phyloP scores from a whole-genome alignment of 2,329 filamentous ascomycete species.

The Beauveria rudraprayagi region DNA sequence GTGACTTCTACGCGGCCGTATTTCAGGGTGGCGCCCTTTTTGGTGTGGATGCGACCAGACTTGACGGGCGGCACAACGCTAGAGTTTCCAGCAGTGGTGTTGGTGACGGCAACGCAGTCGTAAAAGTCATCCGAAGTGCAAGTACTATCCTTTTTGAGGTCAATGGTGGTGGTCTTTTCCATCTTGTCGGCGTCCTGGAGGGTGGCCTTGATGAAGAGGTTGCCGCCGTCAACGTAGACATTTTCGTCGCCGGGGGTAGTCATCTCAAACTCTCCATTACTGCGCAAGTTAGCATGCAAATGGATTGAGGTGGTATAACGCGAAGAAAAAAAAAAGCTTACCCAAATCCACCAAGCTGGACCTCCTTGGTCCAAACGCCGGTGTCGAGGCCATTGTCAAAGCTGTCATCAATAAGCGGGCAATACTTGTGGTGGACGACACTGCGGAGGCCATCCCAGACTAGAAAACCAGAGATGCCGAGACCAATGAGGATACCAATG shows the following conservation, averaged over 20 bases:
- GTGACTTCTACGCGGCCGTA: constrained; percentile 76
- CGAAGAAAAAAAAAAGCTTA: constrained; percentile 33
- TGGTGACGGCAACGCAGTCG: constrained; percentile 62
- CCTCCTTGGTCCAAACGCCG: constrained; percentile 64
- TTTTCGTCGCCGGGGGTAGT: constrained; percentile 68
- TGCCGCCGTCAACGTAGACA: constrained; percentile 60
- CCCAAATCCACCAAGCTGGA: constrained; percentile 69
- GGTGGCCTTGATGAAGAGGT: constrained; percentile 68
- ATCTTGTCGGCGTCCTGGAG: constrained; percentile 62
- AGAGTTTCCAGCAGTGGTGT: constrained; percentile 60
- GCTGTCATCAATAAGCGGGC: constrained; percentile 56
- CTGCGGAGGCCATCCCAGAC: constrained; percentile 67
- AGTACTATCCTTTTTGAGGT: constrained; percentile 56
- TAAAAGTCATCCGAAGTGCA: constrained; percentile 55
- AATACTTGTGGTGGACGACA: constrained; percentile 69
- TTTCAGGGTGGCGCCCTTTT: constrained; percentile 60
- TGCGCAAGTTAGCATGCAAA: constrained; percentile 21
- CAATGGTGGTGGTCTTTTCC: constrained; percentile 56
- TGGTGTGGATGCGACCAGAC: constrained; percentile 72
- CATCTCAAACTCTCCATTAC: constrained; percentile 74
- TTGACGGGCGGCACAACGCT: constrained; percentile 70
- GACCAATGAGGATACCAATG: constrained; percentile 60
- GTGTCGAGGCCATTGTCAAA: constrained; percentile 50
- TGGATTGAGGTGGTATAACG: background rate
- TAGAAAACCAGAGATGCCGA: constrained; percentile 60